Conservation (phyloP, 1,284 basidiomycete species). For the Puccinia triticina region DNA sequence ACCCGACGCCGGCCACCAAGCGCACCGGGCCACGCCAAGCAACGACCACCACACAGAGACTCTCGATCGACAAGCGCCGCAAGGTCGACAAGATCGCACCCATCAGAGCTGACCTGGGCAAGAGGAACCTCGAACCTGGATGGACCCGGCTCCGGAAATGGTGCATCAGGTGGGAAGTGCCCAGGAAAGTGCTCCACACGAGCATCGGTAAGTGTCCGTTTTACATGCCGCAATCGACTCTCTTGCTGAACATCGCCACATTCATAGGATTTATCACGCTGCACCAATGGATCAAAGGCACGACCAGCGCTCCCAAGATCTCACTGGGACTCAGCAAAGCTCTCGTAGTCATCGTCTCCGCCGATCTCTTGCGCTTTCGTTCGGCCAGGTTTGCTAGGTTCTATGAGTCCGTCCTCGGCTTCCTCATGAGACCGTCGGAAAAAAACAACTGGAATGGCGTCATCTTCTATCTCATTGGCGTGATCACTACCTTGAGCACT, state of each 20-base stretch:
- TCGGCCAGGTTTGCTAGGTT: constrained; percentile 13
- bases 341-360: background rate
- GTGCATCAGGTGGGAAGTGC: constrained; percentile 44
- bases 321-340: constrained; percentile 5
- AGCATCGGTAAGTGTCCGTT: constrained; percentile 23
- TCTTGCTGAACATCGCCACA: background rate
- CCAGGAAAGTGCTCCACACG: constrained; percentile 42
- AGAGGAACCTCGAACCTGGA: background rate
- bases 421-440: constrained; percentile 42
- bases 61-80: background rate
- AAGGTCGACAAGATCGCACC: background rate
- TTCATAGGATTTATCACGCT: constrained; percentile 41
- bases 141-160: background rate
- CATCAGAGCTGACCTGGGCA: background rate
- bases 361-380: constrained; percentile 39
- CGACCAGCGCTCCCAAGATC: constrained; percentile 4
- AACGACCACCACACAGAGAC: background rate
- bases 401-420: constrained; percentile 31
- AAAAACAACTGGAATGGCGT: constrained; percentile 44
- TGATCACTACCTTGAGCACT: constrained; percentile 35
- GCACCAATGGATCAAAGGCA: constrained; percentile 18
- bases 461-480: constrained; percentile 48
- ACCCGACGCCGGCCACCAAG: background rate
- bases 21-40: background rate
- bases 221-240: too few species aligned